Base-by-base conservation (phyloP, 345 rosid species). In the Mallotus nudiflorus region DNA sequence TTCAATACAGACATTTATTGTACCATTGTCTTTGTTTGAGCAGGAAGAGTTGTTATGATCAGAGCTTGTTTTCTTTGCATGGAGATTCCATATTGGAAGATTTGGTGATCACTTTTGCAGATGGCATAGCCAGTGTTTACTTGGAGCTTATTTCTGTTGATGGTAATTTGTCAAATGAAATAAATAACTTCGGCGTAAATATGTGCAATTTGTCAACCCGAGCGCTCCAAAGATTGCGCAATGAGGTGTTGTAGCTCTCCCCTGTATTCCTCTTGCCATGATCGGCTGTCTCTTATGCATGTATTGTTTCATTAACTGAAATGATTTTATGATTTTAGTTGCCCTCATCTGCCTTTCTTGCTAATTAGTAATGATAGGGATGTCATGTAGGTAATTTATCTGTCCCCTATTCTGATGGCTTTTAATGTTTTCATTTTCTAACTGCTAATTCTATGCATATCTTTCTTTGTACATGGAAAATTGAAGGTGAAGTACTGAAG, bases 81-180 rank as follows among this genome's bases (percentile, higher is more conserved):
- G 97, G 89, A 66, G 86, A 76, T 70, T 82, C 96, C 74, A 83
- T 91, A 74, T 78, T 94, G 80, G 96, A 94, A 84, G 96, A 94
- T 83, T 80, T 91, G 83, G 85, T 89, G 65, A 88, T 94, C 79
- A 81, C 89, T 39, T 71, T 94, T 72, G 97, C 98, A 1, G 96
- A 94, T 80, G 91, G 90, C 63, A 76, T 94, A 56, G 96, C 97
- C 37, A 91, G 85, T 73, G 75, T 80, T 64, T 94, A 86, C 84
- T 76, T 94, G 79, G 96, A 94, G 86, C 91, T 94, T 74, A 88
- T 91, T 69, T 94, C 98, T 37, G 90, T 94, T 51, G 98, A 94
- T 75, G 85, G 98, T 67, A 84, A 84, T 52, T 77, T 85, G 61
- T 81, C 95, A 22, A 82, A 84, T 71, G 97, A 87, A 75, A 72